Conservation (phyloP, 2,329 filamentous ascomycete genomes). For the Cercospora janseana region DNA sequence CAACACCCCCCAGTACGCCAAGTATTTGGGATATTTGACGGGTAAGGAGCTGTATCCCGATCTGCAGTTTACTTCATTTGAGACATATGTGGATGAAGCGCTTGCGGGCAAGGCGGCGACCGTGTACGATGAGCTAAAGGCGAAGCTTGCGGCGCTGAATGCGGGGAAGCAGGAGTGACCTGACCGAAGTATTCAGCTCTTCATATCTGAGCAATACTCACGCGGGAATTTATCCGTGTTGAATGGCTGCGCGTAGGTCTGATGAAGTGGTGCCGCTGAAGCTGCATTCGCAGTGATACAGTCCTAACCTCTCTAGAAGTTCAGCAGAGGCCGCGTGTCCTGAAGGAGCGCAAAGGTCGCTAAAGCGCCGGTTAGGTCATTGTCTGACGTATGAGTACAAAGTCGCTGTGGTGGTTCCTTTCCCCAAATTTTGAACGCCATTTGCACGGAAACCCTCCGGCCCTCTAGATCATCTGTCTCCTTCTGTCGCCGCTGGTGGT, state of each 20-base stretch:
- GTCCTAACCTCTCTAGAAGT: constrained; percentile 8
- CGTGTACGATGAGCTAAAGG: constrained; percentile 28
- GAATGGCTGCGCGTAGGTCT: too few species aligned
- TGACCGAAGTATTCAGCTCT: background rate
- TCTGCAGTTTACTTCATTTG: constrained; percentile 43
- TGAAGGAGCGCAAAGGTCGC: constrained; percentile 23
- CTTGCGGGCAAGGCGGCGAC: constrained; percentile 40
- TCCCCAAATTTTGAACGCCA: constrained; percentile 23
- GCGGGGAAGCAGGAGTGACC: constrained; percentile 16
- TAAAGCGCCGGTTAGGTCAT: constrained; percentile 16
- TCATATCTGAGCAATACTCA: background rate
- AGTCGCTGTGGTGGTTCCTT: constrained; percentile 22
- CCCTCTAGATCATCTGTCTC: constrained; percentile 21
- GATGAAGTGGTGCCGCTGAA: background rate
- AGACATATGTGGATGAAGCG: constrained; percentile 43
- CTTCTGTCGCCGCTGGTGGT: constrained; percentile 30
- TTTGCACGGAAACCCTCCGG: constrained; percentile 10
- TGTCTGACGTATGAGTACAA: constrained; percentile 20
- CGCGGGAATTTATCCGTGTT: background rate
- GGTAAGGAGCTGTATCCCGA: constrained; percentile 56
- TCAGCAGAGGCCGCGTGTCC: constrained; percentile 18
- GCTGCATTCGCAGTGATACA: constrained; percentile 12
- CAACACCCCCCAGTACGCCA: constrained; percentile 53
- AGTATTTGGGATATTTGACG: constrained; percentile 51
- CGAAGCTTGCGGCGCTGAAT: constrained; percentile 53